Base-by-base conservation (phyloP, 441 rosid genomes). In the Melastoma candidum region DNA sequence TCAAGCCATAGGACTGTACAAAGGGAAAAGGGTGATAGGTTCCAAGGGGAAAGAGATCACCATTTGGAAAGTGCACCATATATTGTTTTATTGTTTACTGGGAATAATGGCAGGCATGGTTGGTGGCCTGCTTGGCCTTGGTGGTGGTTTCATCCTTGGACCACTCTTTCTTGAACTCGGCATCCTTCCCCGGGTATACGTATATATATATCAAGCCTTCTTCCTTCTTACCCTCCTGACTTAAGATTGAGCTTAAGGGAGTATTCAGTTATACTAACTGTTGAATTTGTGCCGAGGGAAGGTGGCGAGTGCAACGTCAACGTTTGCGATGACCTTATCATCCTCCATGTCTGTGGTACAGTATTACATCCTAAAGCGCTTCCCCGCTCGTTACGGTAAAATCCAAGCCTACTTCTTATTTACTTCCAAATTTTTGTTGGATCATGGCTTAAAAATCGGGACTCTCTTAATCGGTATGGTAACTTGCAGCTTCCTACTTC, bases 251-350 rank as follows among this genome's bases (percentile, higher is more conserved):
- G 14, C 29, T 13, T 36, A 22, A 0, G 48, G 26, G 50, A 49
- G 13, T 53, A 11, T 17, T 26, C 11, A 12, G 10, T 46, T 22
- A n/a, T 17, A 13, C 53, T 54, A 2, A 10, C 17, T 47, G 6
- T 12, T 6, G 29, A 13, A 46, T 48, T 17, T 17, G 22, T 17
- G 22, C 22, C 22, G 22, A 17, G 22, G 6, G 57, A 64, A 74
- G 79, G 80, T 75, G 51, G 74, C 76, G 17, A 71, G 76, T 56
- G 80, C 80, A 14, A 75, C 80, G 46, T 71, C 80, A 51, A 75
- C 76, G 11, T 75, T 75, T 54, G 57, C 80, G 26, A 71, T 75
- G 76, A 29, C 44, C 8, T 75, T 75, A 55, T 75, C 80, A 11
- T 66, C 76, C 7, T 69, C 80, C 4, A 71, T 75, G 80, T 75